A percentile compares a stretch with the other conserved stretches of the same genome.
Conservation (phyloP, 306 rosid genomes). For the Corylus avellana region DNA sequence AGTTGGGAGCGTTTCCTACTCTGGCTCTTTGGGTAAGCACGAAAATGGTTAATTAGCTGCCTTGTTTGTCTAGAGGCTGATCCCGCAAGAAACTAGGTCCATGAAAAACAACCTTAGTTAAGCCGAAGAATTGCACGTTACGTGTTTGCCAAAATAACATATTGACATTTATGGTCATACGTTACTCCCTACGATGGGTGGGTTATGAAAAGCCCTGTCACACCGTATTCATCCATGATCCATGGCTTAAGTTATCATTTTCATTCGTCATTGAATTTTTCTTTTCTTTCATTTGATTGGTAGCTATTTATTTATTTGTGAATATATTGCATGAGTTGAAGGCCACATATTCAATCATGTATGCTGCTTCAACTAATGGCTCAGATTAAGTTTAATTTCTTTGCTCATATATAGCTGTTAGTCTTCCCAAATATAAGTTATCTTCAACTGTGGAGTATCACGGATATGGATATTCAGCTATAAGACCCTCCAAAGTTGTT, state of each 20-base stretch:
- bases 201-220: too few relatives aligned
- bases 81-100: background rate
- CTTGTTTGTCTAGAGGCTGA: background rate
- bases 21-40: background rate
- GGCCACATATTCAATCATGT: background rate
- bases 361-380: too few relatives aligned
- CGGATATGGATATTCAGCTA: conserved; percentile 52
- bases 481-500: conserved; percentile 48
- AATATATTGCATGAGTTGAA: background rate
- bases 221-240: too few relatives aligned
- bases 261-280: background rate
- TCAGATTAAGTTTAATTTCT: too few relatives aligned
- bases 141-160: background rate
- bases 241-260: background rate
- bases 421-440: background rate
- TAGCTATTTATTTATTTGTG: background rate
- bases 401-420: too few relatives aligned
- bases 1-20: background rate
- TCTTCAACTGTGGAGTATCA: conserved; percentile 41
- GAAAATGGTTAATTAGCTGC: background rate
- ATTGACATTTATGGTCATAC: background rate
- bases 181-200: background rate
- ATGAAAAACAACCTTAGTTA: background rate
- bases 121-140: background rate
- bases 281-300: too few relatives aligned